Evolutionary conservation across 371 early-diverging fungal genomes (phyloP).

Genomic region (Lichtheimia ramosa): DNA sequence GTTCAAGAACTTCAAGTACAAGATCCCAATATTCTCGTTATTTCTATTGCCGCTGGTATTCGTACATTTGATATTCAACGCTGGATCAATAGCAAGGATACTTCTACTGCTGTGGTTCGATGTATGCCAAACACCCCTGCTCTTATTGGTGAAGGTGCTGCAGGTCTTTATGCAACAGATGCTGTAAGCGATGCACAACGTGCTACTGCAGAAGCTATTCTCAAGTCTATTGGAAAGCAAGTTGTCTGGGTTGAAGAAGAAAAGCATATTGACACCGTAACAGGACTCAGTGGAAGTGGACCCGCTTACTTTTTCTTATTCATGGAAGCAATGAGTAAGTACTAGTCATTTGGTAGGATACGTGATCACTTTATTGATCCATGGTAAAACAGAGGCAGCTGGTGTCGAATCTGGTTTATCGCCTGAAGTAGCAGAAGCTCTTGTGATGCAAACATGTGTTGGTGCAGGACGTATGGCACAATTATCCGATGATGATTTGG

Average conservation of each 20-base stretch:
- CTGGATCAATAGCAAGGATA: slow-evolving; percentile 56
- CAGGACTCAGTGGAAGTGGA: slow-evolving; percentile 85
- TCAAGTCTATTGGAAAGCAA: slow-evolving; percentile 73
- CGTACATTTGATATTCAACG: slow-evolving; percentile 67
- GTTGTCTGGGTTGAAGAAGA: slow-evolving; percentile 83
- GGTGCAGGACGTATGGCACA: slow-evolving; percentile 90
- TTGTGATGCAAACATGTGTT: slow-evolving; percentile 87
- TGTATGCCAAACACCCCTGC: slow-evolving; percentile 97
- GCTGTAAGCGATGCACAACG: slow-evolving; percentile 63
- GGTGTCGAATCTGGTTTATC: slow-evolving; percentile 80
- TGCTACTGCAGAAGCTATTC: slow-evolving; percentile 61
- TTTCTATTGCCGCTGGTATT: slow-evolving; percentile 92
- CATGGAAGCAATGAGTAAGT: slow-evolving; percentile 83
- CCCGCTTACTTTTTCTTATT: slow-evolving; percentile 95
- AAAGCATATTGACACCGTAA: slow-evolving; percentile 82
- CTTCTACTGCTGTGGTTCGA: slow-evolving; percentile 66
- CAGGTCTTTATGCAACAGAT: slow-evolving; percentile 78
- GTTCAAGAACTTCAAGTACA: slow-evolving; percentile 49
- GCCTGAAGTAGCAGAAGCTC: slow-evolving; percentile 69
- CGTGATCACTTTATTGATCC: background rate
- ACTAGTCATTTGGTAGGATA: slow-evolving; percentile 4
- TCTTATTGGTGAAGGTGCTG: slow-evolving; percentile 83
- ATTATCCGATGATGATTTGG: slow-evolving; percentile 67
- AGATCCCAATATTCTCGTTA: slow-evolving; percentile 52
- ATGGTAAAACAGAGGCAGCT: slow-evolving; percentile 58